Evolutionary conservation across 805 yeast species (phyloP).

Genomic region (Ogataea wickerhamii): DNA sequence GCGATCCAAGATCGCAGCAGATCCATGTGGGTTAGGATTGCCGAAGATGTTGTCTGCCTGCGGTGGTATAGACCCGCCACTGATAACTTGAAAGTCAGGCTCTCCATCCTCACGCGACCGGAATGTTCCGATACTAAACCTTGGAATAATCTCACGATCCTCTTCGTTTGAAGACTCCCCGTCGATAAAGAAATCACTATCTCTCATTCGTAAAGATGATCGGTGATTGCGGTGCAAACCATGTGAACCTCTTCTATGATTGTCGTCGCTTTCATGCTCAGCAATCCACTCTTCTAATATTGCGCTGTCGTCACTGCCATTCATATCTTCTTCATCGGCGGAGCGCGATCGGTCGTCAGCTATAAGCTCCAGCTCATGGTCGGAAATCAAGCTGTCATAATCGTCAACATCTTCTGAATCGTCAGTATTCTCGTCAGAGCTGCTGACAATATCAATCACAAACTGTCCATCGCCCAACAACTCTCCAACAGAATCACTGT

Average conservation of each 20-base stretch:
- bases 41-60: constrained; percentile 9
- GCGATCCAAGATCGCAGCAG: constrained; percentile 11
- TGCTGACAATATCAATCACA: constrained; percentile 29
- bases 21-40: constrained; percentile 8
- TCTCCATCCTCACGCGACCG: constrained; percentile 8
- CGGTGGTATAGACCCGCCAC: constrained; percentile 8
- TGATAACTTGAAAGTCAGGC: constrained; percentile 8
- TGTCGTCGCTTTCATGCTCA: constrained; percentile 27
- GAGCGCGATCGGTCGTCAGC: constrained; percentile 15
- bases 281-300: constrained; percentile 33
- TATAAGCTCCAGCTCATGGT: constrained; percentile 18
- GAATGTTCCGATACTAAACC: constrained; percentile 8
- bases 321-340: constrained; percentile 17
- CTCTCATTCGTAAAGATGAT: constrained; percentile 5
- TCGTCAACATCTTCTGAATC: constrained; percentile 24
- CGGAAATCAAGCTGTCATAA: constrained; percentile 18
- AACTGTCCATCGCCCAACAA: constrained; percentile 24
- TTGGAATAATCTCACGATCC: constrained; percentile 9
- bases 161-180: constrained; percentile 16
- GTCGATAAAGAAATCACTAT: constrained; percentile 9
- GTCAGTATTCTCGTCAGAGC: constrained; percentile 24
- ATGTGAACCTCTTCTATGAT: constrained; percentile 14
- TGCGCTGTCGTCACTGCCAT: constrained; percentile 29
- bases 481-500: constrained; percentile 24
- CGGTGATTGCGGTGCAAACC: constrained; percentile 4